These are phyloP conservation scores for Penstemon barbatus DNA, from an alignment of 257 asterid genomes.

Conservation along the genomic window DNA sequence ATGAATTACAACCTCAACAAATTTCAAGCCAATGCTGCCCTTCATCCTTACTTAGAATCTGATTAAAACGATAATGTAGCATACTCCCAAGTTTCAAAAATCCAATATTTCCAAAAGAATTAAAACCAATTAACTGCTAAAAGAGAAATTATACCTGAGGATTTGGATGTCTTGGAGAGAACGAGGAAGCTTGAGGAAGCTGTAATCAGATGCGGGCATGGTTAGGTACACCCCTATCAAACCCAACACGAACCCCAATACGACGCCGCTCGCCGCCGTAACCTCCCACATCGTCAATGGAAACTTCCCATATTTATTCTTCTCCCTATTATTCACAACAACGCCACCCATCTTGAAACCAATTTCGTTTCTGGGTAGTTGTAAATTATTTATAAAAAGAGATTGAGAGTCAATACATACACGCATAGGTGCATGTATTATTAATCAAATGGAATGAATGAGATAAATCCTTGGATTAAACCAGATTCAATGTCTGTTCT, in stretches of 20 bases:
- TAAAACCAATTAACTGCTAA: neutral
- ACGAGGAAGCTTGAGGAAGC: constrained; percentile 90
- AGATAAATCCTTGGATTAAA: neutral
- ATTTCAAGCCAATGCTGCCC: neutral
- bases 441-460: too few relatives aligned
- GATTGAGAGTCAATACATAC: neutral
- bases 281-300: constrained; percentile 72
- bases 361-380: neutral
- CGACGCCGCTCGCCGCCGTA: constrained; percentile 64
- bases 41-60: neutral
- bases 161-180: constrained; percentile 82
- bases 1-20: neutral
- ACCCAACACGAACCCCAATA: constrained; percentile 65
- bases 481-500: constrained; percentile 1
- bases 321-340: constrained; percentile 29
- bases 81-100: constrained; percentile 9
- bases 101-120: neutral
- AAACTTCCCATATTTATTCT: constrained; percentile 39
- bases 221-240: constrained; percentile 69
- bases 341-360: constrained; percentile 34
- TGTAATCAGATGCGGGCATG: constrained; percentile 90
- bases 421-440: neutral
- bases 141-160: constrained; percentile 51
- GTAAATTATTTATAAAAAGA: neutral
- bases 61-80: neutral